These are phyloP conservation scores for Malassezia sp. DNA, from an alignment of 1,284 basidiomycete species.

Conservation along the genomic window DNA sequence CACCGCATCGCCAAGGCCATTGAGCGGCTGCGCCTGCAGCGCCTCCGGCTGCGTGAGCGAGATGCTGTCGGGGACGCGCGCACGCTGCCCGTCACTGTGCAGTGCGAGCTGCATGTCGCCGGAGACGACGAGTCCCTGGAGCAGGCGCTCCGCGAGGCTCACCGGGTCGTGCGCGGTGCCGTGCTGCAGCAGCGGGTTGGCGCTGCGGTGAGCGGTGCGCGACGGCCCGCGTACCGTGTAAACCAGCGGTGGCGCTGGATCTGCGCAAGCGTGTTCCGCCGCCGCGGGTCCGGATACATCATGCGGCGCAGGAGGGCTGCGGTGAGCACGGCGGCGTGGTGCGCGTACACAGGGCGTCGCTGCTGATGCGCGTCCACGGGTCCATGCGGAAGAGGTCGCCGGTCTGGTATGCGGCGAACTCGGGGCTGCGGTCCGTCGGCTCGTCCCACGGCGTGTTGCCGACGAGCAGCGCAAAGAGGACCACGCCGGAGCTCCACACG, in stretches of 20 bases:
- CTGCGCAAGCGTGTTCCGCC: constrained; percentile 28
- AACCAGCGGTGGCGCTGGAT: constrained; percentile 45
- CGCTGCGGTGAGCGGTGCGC: too few relatives aligned
- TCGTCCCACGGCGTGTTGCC: constrained; percentile 99
- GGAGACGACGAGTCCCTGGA: constrained; percentile 40
- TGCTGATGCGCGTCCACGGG: constrained; percentile 68
- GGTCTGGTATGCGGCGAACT: constrained; percentile 64
- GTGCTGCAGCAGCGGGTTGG: constrained; percentile 31
- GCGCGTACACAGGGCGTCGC: constrained; percentile 51
- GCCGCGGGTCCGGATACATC: constrained; percentile 35
- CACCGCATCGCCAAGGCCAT: constrained; percentile 15
- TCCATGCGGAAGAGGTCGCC: constrained; percentile 60
- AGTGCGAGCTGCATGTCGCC: constrained; percentile 39
- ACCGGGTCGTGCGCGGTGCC: constrained; percentile 41
- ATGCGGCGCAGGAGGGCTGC: constrained; percentile 31
- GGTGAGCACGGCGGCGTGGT: not conserved
- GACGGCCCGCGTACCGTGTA: too few relatives aligned
- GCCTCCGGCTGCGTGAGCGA: constrained; percentile 44
- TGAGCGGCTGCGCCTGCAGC: constrained; percentile 23
- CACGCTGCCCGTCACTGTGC: constrained; percentile 39
- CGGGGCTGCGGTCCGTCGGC: constrained; percentile 65
- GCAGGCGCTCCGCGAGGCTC: constrained; percentile 40
- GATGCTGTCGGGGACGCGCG: constrained; percentile 35
- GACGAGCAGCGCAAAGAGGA: constrained; percentile 77
- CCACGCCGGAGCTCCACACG: constrained; percentile 88